Base-by-base conservation (phyloP, 768 basidiomycete genomes). In the Podaxis sp. region DNA sequence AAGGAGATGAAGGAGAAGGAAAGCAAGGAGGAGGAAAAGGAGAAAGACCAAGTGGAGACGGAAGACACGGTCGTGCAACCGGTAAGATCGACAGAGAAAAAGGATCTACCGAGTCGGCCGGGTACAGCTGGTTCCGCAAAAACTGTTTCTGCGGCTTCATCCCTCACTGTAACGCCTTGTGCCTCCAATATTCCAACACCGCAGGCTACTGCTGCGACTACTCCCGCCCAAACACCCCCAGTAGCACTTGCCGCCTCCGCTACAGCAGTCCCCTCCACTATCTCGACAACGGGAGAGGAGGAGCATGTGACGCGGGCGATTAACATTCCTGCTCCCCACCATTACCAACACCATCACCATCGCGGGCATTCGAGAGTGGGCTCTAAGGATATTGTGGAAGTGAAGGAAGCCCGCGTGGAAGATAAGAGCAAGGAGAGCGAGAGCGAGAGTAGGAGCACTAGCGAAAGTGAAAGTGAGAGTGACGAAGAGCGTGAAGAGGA, bases 241-340 rank as follows among this genome's bases (percentile, higher is more conserved):
- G 33, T 28, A 36, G 13, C 53, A 7, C 20, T 20, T 15, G 20
- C 54, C 6, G 20, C 37, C 11, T 5, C 54, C 22, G 38, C 54
- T 2, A 13, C 69, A 61, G 17, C 66, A 59, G 20, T 65, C 60
- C 49, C 55, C 55, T 51, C n/a, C 52, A 20, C 57, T n/a, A 15
- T 49, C 13, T 6, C 44, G 36, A 56, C 62, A 57, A 30, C 60
- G 7, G 60, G 40, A 22, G 65, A 69, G 41, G 68, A 71, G 28
- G 69, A 69, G 62, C 76, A 77, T 66, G 65, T 77, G 48, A 71
- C 70, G 17, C 68, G 68, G 8, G 76, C 75, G n/a, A 68, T 77
- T 33, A 74, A 60, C 26, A 65, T 80, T 53, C 77, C 78, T 37
- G 72, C 76, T 4, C 66, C 67, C n/a, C 70, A 65, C 28, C 70